phyloP scores from a whole-genome alignment of 306 rosid species.

The Prunus fruticosa region DNA sequence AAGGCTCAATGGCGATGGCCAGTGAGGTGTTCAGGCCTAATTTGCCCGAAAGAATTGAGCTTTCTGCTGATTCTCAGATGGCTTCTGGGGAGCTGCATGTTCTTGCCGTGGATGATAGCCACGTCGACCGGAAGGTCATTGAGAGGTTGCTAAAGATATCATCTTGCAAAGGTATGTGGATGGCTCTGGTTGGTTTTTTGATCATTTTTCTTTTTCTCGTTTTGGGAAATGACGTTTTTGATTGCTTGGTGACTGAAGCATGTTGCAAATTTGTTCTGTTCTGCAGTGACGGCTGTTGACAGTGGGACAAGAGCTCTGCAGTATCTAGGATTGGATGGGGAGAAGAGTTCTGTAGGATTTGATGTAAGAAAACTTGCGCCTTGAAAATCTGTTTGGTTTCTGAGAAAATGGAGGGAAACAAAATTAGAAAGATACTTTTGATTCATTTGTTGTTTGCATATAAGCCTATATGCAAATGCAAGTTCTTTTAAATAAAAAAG shows the following conservation, averaged over 20 bases:
- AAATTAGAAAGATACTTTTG: no score
- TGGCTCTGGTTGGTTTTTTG: background rate
- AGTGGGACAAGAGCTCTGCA: slow-evolving; percentile 93
- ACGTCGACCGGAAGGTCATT: slow-evolving; percentile 78
- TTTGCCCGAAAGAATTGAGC: slow-evolving; percentile 32
- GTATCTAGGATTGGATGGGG: slow-evolving; percentile 85
- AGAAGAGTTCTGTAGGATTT: slow-evolving; percentile 51
- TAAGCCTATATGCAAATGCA: no score
- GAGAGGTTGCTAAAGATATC: slow-evolving; percentile 74
- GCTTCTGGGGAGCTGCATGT: slow-evolving; percentile 55
- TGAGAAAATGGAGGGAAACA: background rate
- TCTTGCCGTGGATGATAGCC: slow-evolving; percentile 89
- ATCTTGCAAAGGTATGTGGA: slow-evolving; percentile 68
- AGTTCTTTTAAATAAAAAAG: no score
- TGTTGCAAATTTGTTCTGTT: slow-evolving; percentile 4
- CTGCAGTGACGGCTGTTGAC: slow-evolving; percentile 86
- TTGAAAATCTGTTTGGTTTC: slow-evolving; percentile 11
- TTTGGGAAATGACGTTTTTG: background rate
- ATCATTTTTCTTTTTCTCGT: background rate
- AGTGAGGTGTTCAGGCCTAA: slow-evolving; percentile 41
- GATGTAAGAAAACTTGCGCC: slow-evolving; percentile 50
- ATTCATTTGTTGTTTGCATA: no score
- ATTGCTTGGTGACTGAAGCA: background rate
- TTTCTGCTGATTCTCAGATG: slow-evolving; percentile 26
- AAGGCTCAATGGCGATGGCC: slow-evolving; percentile 37